Evolutionary conservation across 257 asterid species (phyloP).

Genomic region (Nicotiana tabacum): DNA sequence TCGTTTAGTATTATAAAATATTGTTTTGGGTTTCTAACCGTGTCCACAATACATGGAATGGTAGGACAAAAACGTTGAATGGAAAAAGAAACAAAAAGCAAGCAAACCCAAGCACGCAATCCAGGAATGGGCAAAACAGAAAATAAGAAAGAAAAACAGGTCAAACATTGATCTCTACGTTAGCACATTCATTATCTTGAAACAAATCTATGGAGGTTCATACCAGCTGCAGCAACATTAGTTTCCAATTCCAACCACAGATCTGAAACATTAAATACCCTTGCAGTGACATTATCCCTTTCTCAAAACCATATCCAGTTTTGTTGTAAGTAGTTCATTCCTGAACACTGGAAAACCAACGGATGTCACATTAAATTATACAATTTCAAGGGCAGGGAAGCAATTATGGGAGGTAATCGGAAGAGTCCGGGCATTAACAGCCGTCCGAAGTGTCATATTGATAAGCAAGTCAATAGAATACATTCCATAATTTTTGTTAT

Average conservation of each 20-base stretch:
- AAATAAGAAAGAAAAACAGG: background rate
- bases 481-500: slow-evolving; percentile 7
- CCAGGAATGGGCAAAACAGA: background rate
- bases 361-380: slow-evolving; percentile 27
- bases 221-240: background rate
- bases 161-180: background rate
- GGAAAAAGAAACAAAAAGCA: background rate
- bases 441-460: background rate
- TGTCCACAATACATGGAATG: background rate
- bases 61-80: background rate
- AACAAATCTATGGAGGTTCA: background rate
- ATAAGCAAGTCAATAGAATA: slow-evolving; percentile 6
- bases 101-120: background rate
- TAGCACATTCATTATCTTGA: background rate
- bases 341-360: background rate
- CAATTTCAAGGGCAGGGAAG: slow-evolving; percentile 26
- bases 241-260: background rate
- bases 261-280: background rate
- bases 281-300: background rate
- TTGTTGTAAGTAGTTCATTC: background rate
- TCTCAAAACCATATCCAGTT: background rate
- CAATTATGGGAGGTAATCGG: background rate
- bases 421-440: background rate
- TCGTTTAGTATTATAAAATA: background rate
- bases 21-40: background rate